Evolutionary conservation across 805 yeast genomes (phyloP).

Genomic region (Myxozyma vanderwaltii): DNA sequence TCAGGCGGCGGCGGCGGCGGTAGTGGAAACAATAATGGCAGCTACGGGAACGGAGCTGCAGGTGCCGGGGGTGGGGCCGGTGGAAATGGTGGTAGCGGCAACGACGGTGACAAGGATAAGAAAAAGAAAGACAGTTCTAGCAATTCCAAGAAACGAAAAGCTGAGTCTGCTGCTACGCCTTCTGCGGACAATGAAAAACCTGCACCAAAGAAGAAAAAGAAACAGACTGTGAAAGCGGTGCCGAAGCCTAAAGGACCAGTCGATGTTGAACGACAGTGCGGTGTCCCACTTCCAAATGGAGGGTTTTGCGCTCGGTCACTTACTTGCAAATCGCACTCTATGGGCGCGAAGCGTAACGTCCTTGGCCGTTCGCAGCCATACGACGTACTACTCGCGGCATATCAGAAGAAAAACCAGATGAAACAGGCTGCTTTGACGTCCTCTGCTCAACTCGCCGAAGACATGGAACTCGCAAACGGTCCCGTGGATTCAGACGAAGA

Average conservation of each 20-base stretch:
- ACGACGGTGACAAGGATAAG: conserved; percentile 25
- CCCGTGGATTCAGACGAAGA: conserved; percentile 87
- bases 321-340: conserved; percentile 96
- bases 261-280: conserved; percentile 93
- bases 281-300: conserved; percentile 92
- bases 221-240: conserved; percentile 36
- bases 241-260: conserved; percentile 56
- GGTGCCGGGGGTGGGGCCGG: conserved; percentile 11
- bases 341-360: conserved; percentile 97
- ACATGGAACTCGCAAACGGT: conserved; percentile 39
- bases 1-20: conserved; percentile 17
- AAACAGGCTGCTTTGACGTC: conserved; percentile 55
- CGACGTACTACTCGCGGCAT: conserved; percentile 81
- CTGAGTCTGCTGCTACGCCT: conserved; percentile 21
- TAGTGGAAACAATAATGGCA: conserved; percentile 1
- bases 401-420: conserved; percentile 90
- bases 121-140: conserved; percentile 31
- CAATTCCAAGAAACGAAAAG: conserved; percentile 31
- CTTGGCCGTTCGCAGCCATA: conserved; percentile 91
- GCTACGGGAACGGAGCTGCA: conserved; percentile 17
- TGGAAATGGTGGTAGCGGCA: conserved; percentile 7
- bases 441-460: conserved; percentile 46
- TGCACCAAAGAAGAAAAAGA: conserved; percentile 29
- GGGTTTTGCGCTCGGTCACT: conserved; percentile 93
- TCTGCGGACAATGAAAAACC: conserved; percentile 17